Evolutionary conservation across 345 rosid species (phyloP).

Genomic region (Rubroshorea leprosula): DNA sequence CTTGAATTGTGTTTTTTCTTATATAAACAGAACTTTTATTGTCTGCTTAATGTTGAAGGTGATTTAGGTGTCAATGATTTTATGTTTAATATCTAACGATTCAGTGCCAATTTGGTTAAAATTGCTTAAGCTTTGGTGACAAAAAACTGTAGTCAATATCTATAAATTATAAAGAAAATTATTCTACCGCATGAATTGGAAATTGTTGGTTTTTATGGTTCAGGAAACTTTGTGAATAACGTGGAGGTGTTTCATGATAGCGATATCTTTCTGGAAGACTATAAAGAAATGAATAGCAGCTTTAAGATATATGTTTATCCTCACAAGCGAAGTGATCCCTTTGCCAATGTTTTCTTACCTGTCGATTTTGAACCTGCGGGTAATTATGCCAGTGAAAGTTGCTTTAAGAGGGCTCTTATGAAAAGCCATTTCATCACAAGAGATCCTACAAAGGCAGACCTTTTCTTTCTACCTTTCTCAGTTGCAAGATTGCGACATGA

Average conservation of each 20-base stretch:
- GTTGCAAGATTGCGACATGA: conserved; percentile 54
- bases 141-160: background rate
- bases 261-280: conserved; percentile 44
- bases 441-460: conserved; percentile 41
- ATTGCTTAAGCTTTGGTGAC: background rate
- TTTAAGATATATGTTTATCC: conserved; percentile 53
- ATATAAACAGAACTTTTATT: no score
- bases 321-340: conserved; percentile 41
- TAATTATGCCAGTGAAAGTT: conserved; percentile 58
- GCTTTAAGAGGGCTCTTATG: conserved; percentile 46
- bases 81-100: no score
- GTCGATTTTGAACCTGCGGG: conserved; percentile 41
- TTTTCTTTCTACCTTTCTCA: conserved; percentile 58
- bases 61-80: no score
- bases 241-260: conserved; percentile 39
- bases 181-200: conserved; percentile 13
- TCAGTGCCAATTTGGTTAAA: no score
- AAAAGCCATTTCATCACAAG: conserved; percentile 44
- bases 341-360: conserved; percentile 40
- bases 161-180: background rate
- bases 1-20: no score
- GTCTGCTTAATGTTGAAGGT: no score
- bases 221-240: conserved; percentile 33
- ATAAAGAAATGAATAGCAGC: conserved; percentile 48
- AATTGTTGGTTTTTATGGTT: conserved; percentile 31